A percentile compares a stretch with the other conserved stretches of the same genome.
phyloP scores from a whole-genome alignment of 2,329 filamentous ascomycete species.

The Cladosporium sphaerospermum region DNA sequence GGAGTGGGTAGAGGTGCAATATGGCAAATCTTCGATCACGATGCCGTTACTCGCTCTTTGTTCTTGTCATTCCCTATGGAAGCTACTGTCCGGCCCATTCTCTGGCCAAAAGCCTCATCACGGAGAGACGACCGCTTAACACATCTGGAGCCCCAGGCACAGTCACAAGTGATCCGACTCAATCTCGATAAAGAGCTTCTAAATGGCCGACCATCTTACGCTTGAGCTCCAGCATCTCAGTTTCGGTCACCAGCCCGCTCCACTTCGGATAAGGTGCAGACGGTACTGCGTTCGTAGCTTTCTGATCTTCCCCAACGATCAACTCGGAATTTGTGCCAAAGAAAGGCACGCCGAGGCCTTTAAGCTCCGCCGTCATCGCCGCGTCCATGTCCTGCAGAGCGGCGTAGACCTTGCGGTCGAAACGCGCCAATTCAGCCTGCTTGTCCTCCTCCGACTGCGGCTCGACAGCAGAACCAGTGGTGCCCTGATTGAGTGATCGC shows the following conservation, averaged over 20 bases:
- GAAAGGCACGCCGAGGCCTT: conserved; percentile 54
- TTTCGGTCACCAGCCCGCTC: conserved; percentile 27
- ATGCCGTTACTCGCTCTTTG: too few species aligned
- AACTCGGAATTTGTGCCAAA: conserved; percentile 47
- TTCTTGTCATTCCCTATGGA: too few species aligned
- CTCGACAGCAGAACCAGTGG: background rate
- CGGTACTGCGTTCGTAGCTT: conserved; percentile 7
- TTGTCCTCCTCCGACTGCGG: conserved; percentile 23
- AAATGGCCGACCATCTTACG: conserved; percentile 33
- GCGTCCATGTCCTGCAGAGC: conserved; percentile 54
- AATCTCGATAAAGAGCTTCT: conserved; percentile 35
- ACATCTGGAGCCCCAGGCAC: too few species aligned
- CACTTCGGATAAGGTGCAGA: conserved; percentile 18
- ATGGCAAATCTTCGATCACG: too few species aligned
- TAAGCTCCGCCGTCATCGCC: conserved; percentile 51
- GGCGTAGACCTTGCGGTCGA: conserved; percentile 57
- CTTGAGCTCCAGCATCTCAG: conserved; percentile 28
- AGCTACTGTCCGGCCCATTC: too few species aligned
- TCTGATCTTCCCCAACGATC: conserved; percentile 30
- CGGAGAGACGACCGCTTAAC: too few species aligned
- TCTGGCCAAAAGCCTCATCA: too few species aligned
- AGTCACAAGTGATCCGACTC: conserved; percentile 4
- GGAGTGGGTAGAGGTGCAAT: background rate
- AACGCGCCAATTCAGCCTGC: conserved; percentile 49
- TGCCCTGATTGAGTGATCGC: conserved; percentile 19